Evolutionary conservation across 768 basidiomycete species (phyloP), one percentile per base, ranked within the genome.

Genomic region (Imleria badia): DNA sequence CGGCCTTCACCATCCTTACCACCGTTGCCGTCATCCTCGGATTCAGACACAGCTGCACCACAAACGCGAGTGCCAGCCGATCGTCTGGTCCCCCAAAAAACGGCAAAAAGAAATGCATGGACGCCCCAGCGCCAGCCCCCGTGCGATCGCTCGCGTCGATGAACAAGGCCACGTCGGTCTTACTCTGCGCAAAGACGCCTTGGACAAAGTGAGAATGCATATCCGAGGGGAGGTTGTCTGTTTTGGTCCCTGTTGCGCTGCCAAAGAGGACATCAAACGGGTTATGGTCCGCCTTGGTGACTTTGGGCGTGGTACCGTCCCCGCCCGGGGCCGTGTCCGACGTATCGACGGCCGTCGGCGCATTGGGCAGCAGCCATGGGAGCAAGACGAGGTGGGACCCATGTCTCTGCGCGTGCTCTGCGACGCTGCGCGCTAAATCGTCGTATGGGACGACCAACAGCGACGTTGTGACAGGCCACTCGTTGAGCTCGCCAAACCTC

Each of bases 1-100:
- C 91, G 19, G 76, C 83, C 57, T 68, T 87, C 34, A 66, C 68
- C 54, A 96, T 73, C 61, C 85, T 78, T 48, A 94, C 68, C 3
- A 95, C 83, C 1, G 89, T 93, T 11, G 92, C 96, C 10, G 74
- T 81, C 13, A 90, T 78, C 51, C 73, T 75, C 13, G 81, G 75
- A 59, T 86, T 87, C 54, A 79, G 75, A 68, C 91, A 95, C 29
- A 97, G 74, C 70, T 95, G 94, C 14, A 88, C 81, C 22, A 91
- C 87, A 60, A 98, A 84, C 30, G 89, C 84, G 34, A 98, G 73
- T 0, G 93, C 91, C 17, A 94, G 77, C 3, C 96, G 79, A 66
- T 97, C 95, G 68, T 98, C 96, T 0, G 93, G 89, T 0, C 96
- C 96, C 22, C 96, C 96, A 67, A 93, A 90, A 81, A 98, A 98